These are phyloP conservation scores for Sisymbrium altissimum DNA, from an alignment of 345 rosid species.

Conservation along the genomic window DNA sequence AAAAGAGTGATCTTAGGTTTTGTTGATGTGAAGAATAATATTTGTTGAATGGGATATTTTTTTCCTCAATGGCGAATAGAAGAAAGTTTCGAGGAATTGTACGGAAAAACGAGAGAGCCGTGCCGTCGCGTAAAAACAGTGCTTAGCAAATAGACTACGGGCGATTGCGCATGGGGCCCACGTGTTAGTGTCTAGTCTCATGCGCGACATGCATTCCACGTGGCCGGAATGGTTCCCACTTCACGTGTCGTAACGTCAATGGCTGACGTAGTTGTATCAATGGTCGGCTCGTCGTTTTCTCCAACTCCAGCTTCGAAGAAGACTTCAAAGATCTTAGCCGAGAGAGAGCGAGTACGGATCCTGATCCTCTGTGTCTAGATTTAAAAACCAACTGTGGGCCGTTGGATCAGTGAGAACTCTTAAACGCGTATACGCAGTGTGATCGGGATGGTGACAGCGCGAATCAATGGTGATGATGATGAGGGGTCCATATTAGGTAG, in stretches of 20 bases:
- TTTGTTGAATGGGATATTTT: background rate
- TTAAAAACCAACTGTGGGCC: constrained; percentile 1
- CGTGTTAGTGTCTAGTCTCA: constrained; percentile 36
- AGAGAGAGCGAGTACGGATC: constrained; percentile 14
- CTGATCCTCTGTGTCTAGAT: background rate
- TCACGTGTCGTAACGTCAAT: constrained; percentile 23
- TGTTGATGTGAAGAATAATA: background rate
- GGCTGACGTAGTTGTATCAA: constrained; percentile 21
- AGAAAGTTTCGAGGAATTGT: constrained; percentile 11
- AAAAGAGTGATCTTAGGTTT: constrained; percentile 12
- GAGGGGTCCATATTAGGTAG: constrained; percentile 36
- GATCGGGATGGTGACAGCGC: constrained; percentile 12
- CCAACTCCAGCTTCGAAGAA: background rate
- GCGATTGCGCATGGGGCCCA: constrained; percentile 26
- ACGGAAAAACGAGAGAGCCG: constrained; percentile 25
- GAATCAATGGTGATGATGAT: constrained; percentile 31
- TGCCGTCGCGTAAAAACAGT: constrained; percentile 22
- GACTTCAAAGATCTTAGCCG: constrained; percentile 12
- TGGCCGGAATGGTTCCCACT: constrained; percentile 15
- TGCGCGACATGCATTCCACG: constrained; percentile 31
- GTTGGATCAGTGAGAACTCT: constrained; percentile 11
- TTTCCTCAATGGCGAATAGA: background rate
- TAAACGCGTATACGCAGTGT: background rate
- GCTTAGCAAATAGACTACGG: constrained; percentile 16
- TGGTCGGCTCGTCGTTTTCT: constrained; percentile 36